A percentile compares a stretch with the other conserved stretches of the same genome.
phyloP scores from a whole-genome alignment of 225 moss, liverwort and hornwort species.

The Ulota crispa region DNA sequence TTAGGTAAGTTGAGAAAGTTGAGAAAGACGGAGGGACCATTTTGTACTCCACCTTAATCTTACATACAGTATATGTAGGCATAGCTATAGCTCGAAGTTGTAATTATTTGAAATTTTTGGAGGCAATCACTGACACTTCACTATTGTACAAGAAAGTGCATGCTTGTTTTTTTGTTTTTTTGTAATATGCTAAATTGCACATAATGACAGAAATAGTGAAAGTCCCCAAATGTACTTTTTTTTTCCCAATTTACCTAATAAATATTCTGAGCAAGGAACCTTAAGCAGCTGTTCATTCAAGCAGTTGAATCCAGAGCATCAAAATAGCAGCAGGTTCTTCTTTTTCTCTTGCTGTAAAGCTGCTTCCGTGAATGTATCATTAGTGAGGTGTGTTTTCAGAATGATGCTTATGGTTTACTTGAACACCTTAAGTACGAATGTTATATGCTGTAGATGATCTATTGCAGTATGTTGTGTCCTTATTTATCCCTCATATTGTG shows the following conservation, averaged over 20 bases:
- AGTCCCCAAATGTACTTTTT: too few species aligned
- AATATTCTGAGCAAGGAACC: slow-evolving; percentile 44
- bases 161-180: too few species aligned
- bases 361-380: neutral
- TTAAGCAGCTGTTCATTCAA: slow-evolving; percentile 79
- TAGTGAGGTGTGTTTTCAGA: neutral
- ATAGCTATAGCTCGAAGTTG: too few species aligned
- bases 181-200: too few species aligned
- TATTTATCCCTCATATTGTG: neutral
- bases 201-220: too few species aligned
- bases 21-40: neutral
- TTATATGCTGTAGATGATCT: neutral
- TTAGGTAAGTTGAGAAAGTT: neutral
- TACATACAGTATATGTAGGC: too few species aligned
- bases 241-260: too few species aligned
- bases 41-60: too few species aligned
- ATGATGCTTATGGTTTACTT: neutral
- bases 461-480: neutral
- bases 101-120: too few species aligned
- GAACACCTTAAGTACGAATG: neutral
- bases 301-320: slow-evolving; percentile 83
- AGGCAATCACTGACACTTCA: too few species aligned
- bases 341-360: neutral
- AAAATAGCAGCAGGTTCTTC: slow-evolving; percentile 74
- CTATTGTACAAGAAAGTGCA: too few species aligned